phyloP scores from a whole-genome alignment of 23 red algal species.

The Gracilaria gracilis region DNA sequence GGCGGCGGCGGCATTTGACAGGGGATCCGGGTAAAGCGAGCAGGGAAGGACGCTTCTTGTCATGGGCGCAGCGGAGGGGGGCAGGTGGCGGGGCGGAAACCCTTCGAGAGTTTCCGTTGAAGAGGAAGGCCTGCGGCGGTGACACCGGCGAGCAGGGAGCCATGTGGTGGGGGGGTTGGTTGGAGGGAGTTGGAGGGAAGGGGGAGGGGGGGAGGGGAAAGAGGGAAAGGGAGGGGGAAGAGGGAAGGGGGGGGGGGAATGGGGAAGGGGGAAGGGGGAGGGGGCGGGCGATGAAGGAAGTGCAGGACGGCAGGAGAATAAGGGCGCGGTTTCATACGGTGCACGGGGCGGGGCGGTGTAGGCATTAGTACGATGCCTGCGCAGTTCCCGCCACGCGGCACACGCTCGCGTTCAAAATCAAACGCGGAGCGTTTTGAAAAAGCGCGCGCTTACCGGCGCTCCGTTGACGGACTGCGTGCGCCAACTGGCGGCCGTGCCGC shows the following conservation, averaged over 20 bases:
- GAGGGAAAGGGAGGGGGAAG: background rate
- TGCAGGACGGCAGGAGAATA: background rate
- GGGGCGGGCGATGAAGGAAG: background rate
- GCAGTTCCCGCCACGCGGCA: constrained; percentile 23
- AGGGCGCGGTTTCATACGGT: background rate
- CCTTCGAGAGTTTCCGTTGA: constrained; percentile 10
- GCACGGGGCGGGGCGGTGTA: background rate
- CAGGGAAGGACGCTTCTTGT: constrained; percentile 7
- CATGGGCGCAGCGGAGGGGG: constrained; percentile 18
- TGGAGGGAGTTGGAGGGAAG: background rate
- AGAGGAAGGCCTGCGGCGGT: constrained; percentile 29
- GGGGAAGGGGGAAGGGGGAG: background rate
- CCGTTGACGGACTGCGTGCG: background rate
- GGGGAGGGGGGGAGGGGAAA: background rate
- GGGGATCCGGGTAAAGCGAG: background rate
- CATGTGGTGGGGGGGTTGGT: background rate
- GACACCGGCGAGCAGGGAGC: constrained; percentile 40
- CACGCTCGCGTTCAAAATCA: constrained; percentile 11
- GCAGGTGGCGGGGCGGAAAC: constrained; percentile 26
- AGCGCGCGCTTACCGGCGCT: background rate
- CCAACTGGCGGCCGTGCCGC: background rate
- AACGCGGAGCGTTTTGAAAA: background rate
- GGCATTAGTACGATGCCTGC: constrained; percentile 45
- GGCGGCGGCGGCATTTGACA: constrained; percentile 2
- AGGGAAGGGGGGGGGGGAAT: background rate